Conservation (phyloP, 345 rosid genomes). For the Eucalyptus paniculata region DNA sequence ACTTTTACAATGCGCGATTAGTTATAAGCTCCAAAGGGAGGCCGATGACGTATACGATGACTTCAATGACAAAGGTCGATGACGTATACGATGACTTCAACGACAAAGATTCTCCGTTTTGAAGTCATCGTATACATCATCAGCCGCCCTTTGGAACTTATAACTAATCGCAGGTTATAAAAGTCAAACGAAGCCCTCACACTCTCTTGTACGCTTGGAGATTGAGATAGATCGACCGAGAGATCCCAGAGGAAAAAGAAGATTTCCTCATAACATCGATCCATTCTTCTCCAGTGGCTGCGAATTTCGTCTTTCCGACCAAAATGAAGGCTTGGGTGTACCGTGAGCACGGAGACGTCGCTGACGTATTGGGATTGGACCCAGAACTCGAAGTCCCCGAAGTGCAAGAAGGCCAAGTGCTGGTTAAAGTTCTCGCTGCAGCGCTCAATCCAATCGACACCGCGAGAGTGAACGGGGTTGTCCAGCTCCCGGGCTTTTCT, state of each 20-base stretch:
- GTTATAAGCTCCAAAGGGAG: no score
- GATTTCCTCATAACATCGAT: not conserved
- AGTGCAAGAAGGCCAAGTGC: conserved; percentile 61
- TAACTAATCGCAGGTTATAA: not conserved
- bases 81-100: no score
- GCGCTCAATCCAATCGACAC: conserved; percentile 78
- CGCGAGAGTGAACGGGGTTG: conserved; percentile 53
- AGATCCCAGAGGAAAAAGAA: not conserved
- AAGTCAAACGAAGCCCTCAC: not conserved
- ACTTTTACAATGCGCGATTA: not conserved
- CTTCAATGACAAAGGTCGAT: no score
- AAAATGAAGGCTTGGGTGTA: conserved; percentile 80
- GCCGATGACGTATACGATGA: no score
- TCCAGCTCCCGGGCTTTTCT: conserved; percentile 65
- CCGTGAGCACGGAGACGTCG: conserved; percentile 49
- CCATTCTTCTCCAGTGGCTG: not conserved
- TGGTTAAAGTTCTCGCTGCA: conserved; percentile 70
- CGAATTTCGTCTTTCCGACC: conserved; percentile 4
- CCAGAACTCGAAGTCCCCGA: conserved; percentile 50
- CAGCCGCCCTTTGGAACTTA: not conserved
- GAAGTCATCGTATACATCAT: not conserved
- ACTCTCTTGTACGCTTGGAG: not conserved
- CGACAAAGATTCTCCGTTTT: no score
- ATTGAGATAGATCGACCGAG: not conserved
- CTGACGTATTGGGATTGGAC: conserved; percentile 55